Evolutionary conservation across 345 rosid species (phyloP).

Genomic region (Moricandia moricandioides): DNA sequence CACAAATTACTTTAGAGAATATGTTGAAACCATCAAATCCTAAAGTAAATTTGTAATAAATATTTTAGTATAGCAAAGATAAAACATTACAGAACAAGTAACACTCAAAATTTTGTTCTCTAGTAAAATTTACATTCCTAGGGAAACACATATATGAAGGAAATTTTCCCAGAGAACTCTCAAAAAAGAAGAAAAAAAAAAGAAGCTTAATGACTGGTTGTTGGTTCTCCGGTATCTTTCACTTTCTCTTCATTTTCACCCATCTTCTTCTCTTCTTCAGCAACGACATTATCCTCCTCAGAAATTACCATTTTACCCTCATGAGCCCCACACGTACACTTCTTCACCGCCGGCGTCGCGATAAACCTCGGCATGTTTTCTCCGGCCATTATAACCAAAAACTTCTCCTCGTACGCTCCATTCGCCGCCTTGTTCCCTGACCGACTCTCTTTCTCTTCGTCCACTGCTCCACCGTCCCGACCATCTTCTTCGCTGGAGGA

Average conservation of each 20-base stretch:
- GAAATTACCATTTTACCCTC: conserved; percentile 24
- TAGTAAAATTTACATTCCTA: conserved; percentile 49
- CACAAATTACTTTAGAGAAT: neutral
- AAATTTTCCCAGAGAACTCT: conserved; percentile 12
- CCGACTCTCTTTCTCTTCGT: conserved; percentile 45
- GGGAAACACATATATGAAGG: conserved; percentile 8
- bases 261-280: conserved; percentile 22
- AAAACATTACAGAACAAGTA: conserved; percentile 7
- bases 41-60: no score
- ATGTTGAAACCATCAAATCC: neutral
- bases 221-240: conserved; percentile 36
- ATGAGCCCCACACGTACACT: conserved; percentile 38
- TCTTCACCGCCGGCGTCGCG: conserved; percentile 59
- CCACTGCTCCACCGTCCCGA: conserved; percentile 38
- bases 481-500: conserved; percentile 30
- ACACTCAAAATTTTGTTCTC: conserved; percentile 26
- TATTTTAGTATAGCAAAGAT: neutral
- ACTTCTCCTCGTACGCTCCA: conserved; percentile 55
- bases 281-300: conserved; percentile 19
- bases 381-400: conserved; percentile 78
- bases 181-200: neutral
- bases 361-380: conserved; percentile 59
- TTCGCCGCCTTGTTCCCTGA: conserved; percentile 26
- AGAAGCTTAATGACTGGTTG: conserved; percentile 31
- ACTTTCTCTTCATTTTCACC: conserved; percentile 39